Evolutionary conservation across 2,329 filamentous ascomycete genomes (phyloP), one percentile per base, ranked within the genome.

Genomic region (Parasarocladium wereldwijsianum): DNA sequence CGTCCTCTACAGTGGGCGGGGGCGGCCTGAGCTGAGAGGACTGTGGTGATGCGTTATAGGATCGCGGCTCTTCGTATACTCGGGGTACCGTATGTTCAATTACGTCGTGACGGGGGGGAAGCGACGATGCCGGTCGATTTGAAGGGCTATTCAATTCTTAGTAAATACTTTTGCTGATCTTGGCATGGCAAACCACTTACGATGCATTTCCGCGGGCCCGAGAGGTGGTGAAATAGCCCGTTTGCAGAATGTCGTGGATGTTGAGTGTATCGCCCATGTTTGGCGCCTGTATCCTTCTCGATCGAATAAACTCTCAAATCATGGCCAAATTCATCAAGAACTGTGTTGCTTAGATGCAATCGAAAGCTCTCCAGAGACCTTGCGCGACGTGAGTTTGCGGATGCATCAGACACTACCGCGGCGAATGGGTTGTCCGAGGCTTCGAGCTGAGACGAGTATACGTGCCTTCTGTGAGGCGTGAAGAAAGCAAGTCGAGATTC

Each of bases 1-100:
- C 79, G 45, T 85, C 78, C 47, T 86, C 79, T 27, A 77, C 76
- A 20, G 52, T 72, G 4, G 78, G 75, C 12, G 61, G 59, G 2
- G 76, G 77, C 5, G 76, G 3, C 14, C 16, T 21, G 12, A 29
- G 11, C 9, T 17, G 18, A n/a, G 11, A n/a, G 8, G 15, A n/a
- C 6, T 17, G 13, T 15, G 16, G 13, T 5, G 23, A 8, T 11
- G 18, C 20, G 8, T 24, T 13, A 4, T 19, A 17, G 4, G 9
- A 13, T 8, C 3, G 30, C 4, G 16, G 10, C 14, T 29, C 13
- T 26, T 17, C 14, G 20, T 15, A 23, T 20, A 18, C n/a, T 28
- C 33, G 17, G 21, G 29, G 27, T 30, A 24, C 32, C 17, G 12
- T 26, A 19, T n/a, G 16, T 27, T 26, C 9, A 16, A 26, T 10